Evolutionary conservation across 148 eudicot species (phyloP).

Genomic region (Chenopodium berlandieri): DNA sequence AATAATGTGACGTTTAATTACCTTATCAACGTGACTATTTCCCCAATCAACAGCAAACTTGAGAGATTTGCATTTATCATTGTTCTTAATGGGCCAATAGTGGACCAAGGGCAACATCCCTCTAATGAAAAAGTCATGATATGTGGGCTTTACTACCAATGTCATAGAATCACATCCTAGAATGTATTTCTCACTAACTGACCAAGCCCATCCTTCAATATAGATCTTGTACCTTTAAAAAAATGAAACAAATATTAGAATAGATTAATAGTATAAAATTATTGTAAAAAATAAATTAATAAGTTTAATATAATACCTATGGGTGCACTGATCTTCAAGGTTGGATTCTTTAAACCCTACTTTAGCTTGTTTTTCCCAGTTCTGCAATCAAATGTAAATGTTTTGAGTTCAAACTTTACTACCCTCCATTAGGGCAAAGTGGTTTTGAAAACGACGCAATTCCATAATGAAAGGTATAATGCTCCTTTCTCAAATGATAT

Average conservation of each 20-base stretch:
- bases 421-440: no score
- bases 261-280: not conserved
- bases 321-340: slow-evolving; percentile 49
- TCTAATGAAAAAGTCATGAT: slow-evolving; percentile 42
- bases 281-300: no score
- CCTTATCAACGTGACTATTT: slow-evolving; percentile 52
- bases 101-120: slow-evolving; percentile 51
- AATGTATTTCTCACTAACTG: slow-evolving; percentile 65
- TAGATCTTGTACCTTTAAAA: slow-evolving; percentile 59
- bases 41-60: slow-evolving; percentile 72
- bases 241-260: not conserved
- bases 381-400: slow-evolving; percentile 18
- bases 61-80: slow-evolving; percentile 44
- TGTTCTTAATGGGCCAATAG: slow-evolving; percentile 55
- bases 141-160: slow-evolving; percentile 41
- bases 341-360: slow-evolving; percentile 45
- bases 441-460: no score
- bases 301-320: slow-evolving; percentile 23
- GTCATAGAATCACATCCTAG: slow-evolving; percentile 59
- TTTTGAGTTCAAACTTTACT: not conserved
- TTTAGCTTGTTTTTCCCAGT: slow-evolving; percentile 34
- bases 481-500: no score
- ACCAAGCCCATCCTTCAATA: slow-evolving; percentile 76
- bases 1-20: slow-evolving; percentile 3
- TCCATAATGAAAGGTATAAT: no score